Percentiles rank a stretch among this genome's conserved stretches.
These are phyloP conservation scores for Russula griseocarnosa DNA, from an alignment of 768 basidiomycete species.

Conservation along the genomic window DNA sequence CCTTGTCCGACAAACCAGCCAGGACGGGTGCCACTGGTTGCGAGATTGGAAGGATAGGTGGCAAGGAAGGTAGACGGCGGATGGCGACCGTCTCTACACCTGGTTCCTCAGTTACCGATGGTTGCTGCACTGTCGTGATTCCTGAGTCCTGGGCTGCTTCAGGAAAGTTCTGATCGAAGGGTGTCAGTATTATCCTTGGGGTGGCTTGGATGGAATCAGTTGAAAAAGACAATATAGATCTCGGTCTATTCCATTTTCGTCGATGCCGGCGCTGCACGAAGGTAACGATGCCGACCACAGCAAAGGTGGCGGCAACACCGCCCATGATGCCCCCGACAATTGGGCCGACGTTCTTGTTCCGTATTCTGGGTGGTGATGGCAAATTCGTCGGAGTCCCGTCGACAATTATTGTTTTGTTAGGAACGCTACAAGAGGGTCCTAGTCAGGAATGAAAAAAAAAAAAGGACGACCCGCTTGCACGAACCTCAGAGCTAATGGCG, in stretches of 20 bases:
- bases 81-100: background rate
- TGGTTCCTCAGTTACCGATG: background rate
- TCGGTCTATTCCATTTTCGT: background rate
- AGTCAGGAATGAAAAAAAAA: background rate
- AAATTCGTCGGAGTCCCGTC: background rate
- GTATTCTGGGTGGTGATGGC: background rate
- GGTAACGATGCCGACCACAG: background rate
- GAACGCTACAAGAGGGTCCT: background rate
- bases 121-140: background rate
- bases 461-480: background rate
- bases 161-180: background rate
- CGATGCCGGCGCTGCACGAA: conserved; percentile 15
- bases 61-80: too few relatives aligned
- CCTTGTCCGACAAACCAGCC: conserved; percentile 12
- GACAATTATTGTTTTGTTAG: background rate
- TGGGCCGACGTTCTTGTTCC: conserved; percentile 6
- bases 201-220: background rate
- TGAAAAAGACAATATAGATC: background rate
- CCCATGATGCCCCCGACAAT: conserved; percentile 27
- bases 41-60: too few relatives aligned
- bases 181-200: background rate
- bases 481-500: conserved; percentile 29
- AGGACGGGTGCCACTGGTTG: background rate
- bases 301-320: conserved; percentile 6
- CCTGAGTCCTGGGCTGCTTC: background rate